Conservation (phyloP, 352 stramenopile genomes). For the Phytophthora uliginosa region DNA sequence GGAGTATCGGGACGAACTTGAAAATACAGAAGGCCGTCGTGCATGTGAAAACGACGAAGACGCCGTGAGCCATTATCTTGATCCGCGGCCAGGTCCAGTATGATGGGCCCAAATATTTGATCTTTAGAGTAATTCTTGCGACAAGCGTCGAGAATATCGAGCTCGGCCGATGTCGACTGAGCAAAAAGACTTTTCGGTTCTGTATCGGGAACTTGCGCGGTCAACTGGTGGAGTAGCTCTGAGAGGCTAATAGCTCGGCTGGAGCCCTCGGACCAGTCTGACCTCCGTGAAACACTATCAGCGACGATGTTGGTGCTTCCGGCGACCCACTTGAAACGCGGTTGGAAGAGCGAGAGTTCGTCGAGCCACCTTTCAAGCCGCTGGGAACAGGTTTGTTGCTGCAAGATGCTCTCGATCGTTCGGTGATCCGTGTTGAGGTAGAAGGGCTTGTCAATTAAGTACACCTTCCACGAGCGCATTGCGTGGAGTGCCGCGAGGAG, state of each 20-base stretch:
- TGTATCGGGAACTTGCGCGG: no score
- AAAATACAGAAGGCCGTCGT: not conserved
- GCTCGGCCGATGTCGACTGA: no score
- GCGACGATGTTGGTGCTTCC: not conserved
- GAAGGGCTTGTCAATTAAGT: not conserved
- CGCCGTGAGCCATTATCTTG: not conserved
- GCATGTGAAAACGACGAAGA: not conserved
- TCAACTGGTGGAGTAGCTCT: no score
- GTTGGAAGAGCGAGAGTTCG: slow-evolving; percentile 14
- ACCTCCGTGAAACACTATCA: not conserved
- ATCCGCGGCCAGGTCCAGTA: not conserved
- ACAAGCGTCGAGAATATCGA: not conserved
- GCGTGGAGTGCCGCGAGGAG: not conserved
- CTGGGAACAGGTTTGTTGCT: not conserved
- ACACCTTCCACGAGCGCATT: not conserved
- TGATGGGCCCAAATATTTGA: not conserved
- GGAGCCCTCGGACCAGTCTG: no score
- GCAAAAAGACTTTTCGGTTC: no score
- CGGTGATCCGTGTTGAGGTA: slow-evolving; percentile 4
- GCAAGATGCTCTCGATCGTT: not conserved
- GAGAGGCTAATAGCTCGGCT: no score
- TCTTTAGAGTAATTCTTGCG: not conserved
- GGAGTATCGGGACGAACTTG: not conserved
- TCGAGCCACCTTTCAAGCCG: not conserved
- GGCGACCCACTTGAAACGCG: not conserved